Percentiles rank a stretch among this genome's conserved stretches.
phyloP scores from a whole-genome alignment of 768 basidiomycete genomes.

The Macrolepiota dolichaula region DNA sequence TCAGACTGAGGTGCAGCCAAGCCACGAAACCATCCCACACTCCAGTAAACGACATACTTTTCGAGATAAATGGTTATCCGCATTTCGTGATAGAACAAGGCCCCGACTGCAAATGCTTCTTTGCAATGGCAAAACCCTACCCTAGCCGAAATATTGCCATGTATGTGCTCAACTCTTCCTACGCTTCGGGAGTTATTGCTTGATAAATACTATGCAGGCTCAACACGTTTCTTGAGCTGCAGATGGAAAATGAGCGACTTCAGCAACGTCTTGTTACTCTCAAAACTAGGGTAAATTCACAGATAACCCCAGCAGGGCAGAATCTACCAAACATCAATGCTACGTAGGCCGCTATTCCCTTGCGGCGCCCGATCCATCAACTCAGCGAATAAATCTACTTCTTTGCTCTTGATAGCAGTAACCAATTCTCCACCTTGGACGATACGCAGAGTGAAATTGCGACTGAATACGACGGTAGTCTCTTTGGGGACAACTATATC shows the following conservation, averaged over 20 bases:
- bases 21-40: conserved; percentile 19
- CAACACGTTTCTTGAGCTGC: conserved; percentile 76
- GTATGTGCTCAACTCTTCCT: conserved; percentile 30
- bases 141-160: conserved; percentile 70
- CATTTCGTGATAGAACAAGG: conserved; percentile 39
- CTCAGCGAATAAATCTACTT: conserved; percentile 5
- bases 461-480: background rate
- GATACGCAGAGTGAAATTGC: background rate
- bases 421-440: background rate
- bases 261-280: conserved; percentile 54
- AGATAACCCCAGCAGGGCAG: conserved; percentile 20
- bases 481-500: background rate
- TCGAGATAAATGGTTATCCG: conserved; percentile 69
- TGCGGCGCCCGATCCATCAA: conserved; percentile 15
- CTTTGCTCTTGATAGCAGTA: conserved; percentile 2
- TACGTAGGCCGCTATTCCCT: conserved; percentile 34
- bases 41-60: conserved; percentile 48
- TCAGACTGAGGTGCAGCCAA: conserved; percentile 53
- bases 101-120: conserved; percentile 55
- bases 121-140: conserved; percentile 74
- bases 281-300: conserved; percentile 25
- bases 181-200: background rate
- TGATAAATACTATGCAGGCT: conserved; percentile 42
- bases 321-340: conserved; percentile 21
- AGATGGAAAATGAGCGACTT: conserved; percentile 82